phyloP scores from a whole-genome alignment of 73 alveolate genomes.

The Paramecium primaurelia region DNA sequence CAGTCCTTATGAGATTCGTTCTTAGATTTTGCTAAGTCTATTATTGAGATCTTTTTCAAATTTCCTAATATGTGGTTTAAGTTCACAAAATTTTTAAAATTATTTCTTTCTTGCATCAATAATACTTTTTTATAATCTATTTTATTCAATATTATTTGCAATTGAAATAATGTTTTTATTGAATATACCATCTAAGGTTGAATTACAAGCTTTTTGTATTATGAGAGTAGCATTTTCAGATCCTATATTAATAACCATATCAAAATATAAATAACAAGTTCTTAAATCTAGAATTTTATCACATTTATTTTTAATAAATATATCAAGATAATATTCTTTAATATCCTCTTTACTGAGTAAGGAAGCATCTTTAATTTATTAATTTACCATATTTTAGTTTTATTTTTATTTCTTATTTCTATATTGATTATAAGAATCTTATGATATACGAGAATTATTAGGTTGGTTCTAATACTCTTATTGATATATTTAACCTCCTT shows the following conservation, averaged over 20 bases:
- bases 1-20: background rate
- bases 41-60: background rate
- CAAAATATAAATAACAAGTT: background rate
- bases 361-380: background rate
- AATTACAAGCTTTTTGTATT: background rate
- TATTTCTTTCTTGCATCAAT: background rate
- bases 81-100: background rate
- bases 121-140: background rate
- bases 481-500: background rate
- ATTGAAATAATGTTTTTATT: background rate
- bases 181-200: background rate
- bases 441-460: background rate
- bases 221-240: background rate
- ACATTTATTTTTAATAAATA: background rate
- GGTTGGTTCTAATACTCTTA: background rate
- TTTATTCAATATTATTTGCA: background rate
- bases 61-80: background rate
- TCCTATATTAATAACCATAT: background rate
- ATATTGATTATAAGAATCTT: background rate
- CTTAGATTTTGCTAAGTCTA: background rate
- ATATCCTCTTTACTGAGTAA: background rate
- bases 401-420: background rate
- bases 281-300: background rate
- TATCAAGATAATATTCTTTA: background rate
- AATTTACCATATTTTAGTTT: background rate